These are phyloP conservation scores for Pleurotus ostreatus DNA, from an alignment of 768 basidiomycete genomes.

Conservation along the genomic window DNA sequence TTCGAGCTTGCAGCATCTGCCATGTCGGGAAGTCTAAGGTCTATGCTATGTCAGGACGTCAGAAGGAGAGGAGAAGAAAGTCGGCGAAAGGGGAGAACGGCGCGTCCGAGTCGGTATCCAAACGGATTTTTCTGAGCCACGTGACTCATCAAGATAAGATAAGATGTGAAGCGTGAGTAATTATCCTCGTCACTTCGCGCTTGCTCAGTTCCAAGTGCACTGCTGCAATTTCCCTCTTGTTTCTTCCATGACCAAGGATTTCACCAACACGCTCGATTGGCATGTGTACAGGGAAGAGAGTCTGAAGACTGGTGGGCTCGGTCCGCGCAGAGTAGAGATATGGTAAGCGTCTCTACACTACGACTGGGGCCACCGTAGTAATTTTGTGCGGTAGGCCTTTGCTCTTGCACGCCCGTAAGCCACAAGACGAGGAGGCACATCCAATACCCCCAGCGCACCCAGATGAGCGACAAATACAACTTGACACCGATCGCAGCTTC, in stretches of 20 bases:
- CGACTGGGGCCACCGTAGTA: no score
- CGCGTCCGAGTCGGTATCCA: not conserved
- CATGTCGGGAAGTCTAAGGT: conserved; percentile 11
- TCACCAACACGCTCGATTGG: conserved; percentile 14
- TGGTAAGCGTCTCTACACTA: conserved; percentile 29
- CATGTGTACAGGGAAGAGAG: conserved; percentile 31
- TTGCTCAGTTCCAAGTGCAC: no score
- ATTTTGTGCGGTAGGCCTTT: conserved; percentile 25
- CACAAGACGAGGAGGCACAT: no score
- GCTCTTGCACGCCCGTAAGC: conserved; percentile 26
- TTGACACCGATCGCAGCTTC: conserved; percentile 92
- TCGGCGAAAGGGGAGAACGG: not conserved
- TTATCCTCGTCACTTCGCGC: not conserved
- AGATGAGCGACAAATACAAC: conserved; percentile 83
- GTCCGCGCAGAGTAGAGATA: conserved; percentile 32
- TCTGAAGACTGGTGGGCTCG: conserved; percentile 44
- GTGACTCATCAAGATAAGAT: not conserved
- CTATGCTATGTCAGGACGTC: not conserved
- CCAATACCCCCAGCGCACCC: conserved; percentile 34
- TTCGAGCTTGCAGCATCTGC: conserved; percentile 12
- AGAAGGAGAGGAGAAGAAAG: not conserved
- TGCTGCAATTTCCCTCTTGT: not conserved
- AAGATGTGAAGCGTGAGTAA: no score
- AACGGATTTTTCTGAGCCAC: not conserved
- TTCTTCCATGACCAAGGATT: conserved; percentile 6